Percentiles rank a stretch among this genome's conserved stretches.
Conservation (phyloP, 176 grass and related monocot species). For the Oropetium thomaeum region DNA sequence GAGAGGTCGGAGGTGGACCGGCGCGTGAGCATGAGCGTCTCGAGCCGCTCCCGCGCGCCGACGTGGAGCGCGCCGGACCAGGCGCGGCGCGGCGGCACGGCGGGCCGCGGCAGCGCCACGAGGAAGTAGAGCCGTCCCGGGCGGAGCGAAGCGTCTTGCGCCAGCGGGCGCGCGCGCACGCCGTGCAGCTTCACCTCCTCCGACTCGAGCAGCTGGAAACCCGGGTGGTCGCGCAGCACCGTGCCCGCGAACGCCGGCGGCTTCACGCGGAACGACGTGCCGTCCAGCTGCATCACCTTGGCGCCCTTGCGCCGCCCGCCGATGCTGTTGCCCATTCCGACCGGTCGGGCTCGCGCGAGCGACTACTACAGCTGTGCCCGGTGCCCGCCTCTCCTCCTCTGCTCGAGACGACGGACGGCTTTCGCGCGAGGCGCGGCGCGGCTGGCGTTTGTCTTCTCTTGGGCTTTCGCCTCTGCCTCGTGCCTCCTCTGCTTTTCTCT, state of each 20-base stretch:
- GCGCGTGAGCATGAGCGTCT: slow-evolving; percentile 83
- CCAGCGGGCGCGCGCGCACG: slow-evolving; percentile 56
- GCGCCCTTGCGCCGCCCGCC: slow-evolving; percentile 65
- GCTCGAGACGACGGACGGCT: too few relatives aligned
- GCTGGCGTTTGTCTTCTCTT: neutral
- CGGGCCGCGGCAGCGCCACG: slow-evolving; percentile 59
- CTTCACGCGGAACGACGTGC: slow-evolving; percentile 73
- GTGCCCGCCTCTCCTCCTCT: neutral
- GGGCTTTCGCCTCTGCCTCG: neutral
- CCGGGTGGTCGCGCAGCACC: slow-evolving; percentile 66
- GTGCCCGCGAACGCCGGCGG: slow-evolving; percentile 46
- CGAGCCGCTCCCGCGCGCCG: slow-evolving; percentile 77
- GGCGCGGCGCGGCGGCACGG: slow-evolving; percentile 41
- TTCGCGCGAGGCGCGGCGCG: neutral
- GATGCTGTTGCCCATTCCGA: slow-evolving; percentile 90
- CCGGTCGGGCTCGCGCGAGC: neutral
- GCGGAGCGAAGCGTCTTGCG: slow-evolving; percentile 44
- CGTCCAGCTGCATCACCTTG: slow-evolving; percentile 98
- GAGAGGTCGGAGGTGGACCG: slow-evolving; percentile 80
- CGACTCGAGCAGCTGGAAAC: slow-evolving; percentile 61
- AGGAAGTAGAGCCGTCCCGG: slow-evolving; percentile 82
- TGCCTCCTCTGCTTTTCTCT: neutral
- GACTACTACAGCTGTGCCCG: too few relatives aligned
- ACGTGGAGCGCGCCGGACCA: slow-evolving; percentile 79
- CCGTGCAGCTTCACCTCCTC: slow-evolving; percentile 76